A percentile compares a stretch with the other conserved stretches of the same genome.
phyloP scores from a whole-genome alignment of 1,284 basidiomycete genomes.

The Sphaerobolus stellatus region DNA sequence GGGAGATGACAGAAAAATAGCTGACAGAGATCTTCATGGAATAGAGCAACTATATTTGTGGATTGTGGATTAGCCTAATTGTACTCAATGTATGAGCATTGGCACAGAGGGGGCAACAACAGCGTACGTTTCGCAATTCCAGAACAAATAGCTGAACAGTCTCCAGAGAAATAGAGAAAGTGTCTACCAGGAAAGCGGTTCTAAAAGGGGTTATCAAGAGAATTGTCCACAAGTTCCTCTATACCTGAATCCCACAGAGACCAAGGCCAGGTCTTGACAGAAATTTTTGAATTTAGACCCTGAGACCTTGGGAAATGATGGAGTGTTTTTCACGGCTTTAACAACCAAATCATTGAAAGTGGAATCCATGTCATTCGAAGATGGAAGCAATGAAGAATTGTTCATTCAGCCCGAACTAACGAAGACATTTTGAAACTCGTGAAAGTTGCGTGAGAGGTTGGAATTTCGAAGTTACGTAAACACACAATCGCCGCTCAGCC shows the following conservation, averaged over 20 bases:
- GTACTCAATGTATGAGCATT: background rate
- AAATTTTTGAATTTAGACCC: background rate
- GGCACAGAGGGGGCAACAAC: background rate
- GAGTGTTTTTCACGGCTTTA: background rate
- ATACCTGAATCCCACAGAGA: slow-evolving; percentile 7
- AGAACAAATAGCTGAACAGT: background rate
- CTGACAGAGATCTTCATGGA: background rate
- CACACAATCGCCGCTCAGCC: too few species aligned
- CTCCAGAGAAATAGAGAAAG: slow-evolving; percentile 1
- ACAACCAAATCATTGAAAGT: too few species aligned
- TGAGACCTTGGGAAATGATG: background rate
- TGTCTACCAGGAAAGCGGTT: slow-evolving; percentile 5
- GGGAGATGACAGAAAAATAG: background rate
- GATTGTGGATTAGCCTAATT: background rate
- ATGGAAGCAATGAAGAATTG: too few species aligned
- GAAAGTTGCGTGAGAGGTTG: too few species aligned
- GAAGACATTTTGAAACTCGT: too few species aligned
- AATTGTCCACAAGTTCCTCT: background rate
- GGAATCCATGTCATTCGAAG: too few species aligned
- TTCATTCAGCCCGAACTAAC: too few species aligned
- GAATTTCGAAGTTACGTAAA: too few species aligned
- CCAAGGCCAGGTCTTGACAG: slow-evolving; percentile 1
- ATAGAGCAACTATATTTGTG: background rate
- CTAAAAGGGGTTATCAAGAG: background rate
- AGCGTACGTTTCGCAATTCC: background rate